These are phyloP conservation scores for Eimeria tenella DNA, from an alignment of 169 alveolate species.

Conservation along the genomic window DNA sequence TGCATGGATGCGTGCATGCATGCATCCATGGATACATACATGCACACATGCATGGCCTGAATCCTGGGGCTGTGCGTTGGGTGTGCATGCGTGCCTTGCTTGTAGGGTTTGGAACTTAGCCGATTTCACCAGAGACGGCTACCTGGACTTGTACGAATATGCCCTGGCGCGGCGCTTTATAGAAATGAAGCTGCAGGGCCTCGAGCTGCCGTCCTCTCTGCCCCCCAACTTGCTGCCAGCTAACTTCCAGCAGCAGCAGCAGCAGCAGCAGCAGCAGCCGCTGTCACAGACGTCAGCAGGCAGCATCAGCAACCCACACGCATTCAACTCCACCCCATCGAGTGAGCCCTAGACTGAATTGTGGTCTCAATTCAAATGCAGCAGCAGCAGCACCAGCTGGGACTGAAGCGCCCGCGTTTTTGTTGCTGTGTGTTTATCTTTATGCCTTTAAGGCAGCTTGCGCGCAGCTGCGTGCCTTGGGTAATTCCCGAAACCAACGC, in stretches of 20 bases:
- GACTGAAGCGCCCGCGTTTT: not conserved
- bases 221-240: conserved; percentile 57
- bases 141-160: conserved; percentile 83
- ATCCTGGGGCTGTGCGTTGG: not conserved
- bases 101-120: conserved; percentile 84
- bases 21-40: not conserved
- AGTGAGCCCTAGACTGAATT: not conserved
- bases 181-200: conserved; percentile 82
- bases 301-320: not conserved
- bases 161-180: conserved; percentile 83
- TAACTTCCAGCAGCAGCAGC: not conserved
- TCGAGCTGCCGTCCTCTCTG: conserved; percentile 80
- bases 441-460: too few species aligned
- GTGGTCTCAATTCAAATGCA: not conserved
- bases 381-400: too few species aligned
- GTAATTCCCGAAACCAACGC: too few species aligned
- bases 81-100: not conserved
- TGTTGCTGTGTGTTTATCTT: not conserved
- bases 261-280: not conserved
- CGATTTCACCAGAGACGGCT: conserved; percentile 83
- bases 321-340: not conserved
- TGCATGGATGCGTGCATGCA: not conserved
- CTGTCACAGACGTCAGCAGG: not conserved
- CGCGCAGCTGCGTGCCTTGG: too few species aligned
- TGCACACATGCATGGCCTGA: not conserved